Conservation (phyloP, 306 rosid genomes). For the Macrotyloma uniflorum region DNA sequence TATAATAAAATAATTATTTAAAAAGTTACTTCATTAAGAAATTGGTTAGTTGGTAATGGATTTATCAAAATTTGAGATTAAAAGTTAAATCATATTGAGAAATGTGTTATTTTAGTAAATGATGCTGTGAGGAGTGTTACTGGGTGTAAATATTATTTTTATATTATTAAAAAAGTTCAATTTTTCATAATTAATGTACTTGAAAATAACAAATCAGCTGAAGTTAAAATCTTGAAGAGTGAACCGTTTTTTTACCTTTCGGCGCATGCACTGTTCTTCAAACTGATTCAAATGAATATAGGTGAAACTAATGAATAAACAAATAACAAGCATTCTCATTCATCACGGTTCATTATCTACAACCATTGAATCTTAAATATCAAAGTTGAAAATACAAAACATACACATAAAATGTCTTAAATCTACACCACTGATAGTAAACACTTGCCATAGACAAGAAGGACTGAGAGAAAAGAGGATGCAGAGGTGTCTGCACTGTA, state of each 20-base stretch:
- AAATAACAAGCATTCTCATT: slow-evolving; percentile 39
- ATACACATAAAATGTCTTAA: slow-evolving; percentile 37
- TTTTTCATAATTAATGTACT: too few relatives aligned
- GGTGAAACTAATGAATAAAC: slow-evolving; percentile 30
- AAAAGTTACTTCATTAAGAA: too few relatives aligned
- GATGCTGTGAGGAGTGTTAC: too few relatives aligned
- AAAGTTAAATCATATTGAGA: too few relatives aligned
- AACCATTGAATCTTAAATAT: slow-evolving; percentile 33
- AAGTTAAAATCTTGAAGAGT: too few relatives aligned
- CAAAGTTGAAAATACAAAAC: slow-evolving; percentile 40
- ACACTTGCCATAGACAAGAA: slow-evolving; percentile 41
- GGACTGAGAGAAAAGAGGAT: slow-evolving; percentile 16
- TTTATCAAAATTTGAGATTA: too few relatives aligned
- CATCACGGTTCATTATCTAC: slow-evolving; percentile 50
- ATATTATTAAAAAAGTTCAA: too few relatives aligned
- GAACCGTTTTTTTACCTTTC: neutral
- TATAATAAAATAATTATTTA: too few relatives aligned
- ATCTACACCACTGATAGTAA: slow-evolving; percentile 6
- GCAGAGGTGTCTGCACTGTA: slow-evolving; percentile 40
- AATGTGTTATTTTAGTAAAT: too few relatives aligned
- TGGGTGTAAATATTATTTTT: too few relatives aligned
- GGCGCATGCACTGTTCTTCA: neutral
- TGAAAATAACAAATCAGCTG: too few relatives aligned
- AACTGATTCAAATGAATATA: neutral
- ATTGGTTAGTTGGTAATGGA: too few relatives aligned